These are phyloP conservation scores for Talaromyces marneffei DNA, from an alignment of 2,329 filamentous ascomycete genomes.

Conservation along the genomic window DNA sequence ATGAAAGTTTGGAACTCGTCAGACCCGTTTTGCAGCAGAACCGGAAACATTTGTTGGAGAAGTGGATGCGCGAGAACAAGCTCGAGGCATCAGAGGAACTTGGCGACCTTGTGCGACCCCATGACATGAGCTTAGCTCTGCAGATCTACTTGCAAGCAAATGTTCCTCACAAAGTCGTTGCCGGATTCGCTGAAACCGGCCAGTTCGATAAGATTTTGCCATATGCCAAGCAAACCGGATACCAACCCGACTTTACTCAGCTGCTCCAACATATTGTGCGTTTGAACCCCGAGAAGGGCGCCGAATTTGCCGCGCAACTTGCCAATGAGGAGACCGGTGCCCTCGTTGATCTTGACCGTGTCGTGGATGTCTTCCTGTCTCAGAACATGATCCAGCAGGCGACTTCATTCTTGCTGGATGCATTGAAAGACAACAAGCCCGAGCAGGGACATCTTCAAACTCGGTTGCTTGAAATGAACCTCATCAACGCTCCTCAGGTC, in stretches of 20 bases:
- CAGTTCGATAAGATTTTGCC: conserved; percentile 96
- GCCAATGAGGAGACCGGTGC: conserved; percentile 84
- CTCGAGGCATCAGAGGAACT: conserved; percentile 93
- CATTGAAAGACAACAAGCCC: conserved; percentile 86
- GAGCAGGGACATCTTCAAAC: conserved; percentile 94
- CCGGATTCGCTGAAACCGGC: conserved; percentile 88
- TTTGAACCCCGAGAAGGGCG: conserved; percentile 85
- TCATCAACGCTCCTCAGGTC: conserved; percentile 92
- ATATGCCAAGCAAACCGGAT: conserved; percentile 77
- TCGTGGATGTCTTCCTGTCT: conserved; percentile 96
- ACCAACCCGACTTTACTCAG: conserved; percentile 91
- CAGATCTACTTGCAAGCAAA: conserved; percentile 87
- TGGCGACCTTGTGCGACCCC: conserved; percentile 84
- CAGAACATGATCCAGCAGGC: conserved; percentile 97
- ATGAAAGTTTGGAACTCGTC: conserved; percentile 90
- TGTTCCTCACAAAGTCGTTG: conserved; percentile 87
- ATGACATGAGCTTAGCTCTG: conserved; percentile 83
- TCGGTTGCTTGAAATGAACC: conserved; percentile 93
- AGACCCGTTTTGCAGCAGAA: conserved; percentile 89
- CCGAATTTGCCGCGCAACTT: conserved; percentile 88
- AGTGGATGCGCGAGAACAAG: conserved; percentile 96
- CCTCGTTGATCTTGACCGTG: conserved; percentile 84
- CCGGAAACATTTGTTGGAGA: conserved; percentile 91
- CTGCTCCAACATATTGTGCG: conserved; percentile 89
- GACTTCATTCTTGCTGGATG: conserved; percentile 95